These are phyloP conservation scores for Neurospora hispaniola DNA, from an alignment of 495 filamentous ascomycete genomes.

Conservation along the genomic window DNA sequence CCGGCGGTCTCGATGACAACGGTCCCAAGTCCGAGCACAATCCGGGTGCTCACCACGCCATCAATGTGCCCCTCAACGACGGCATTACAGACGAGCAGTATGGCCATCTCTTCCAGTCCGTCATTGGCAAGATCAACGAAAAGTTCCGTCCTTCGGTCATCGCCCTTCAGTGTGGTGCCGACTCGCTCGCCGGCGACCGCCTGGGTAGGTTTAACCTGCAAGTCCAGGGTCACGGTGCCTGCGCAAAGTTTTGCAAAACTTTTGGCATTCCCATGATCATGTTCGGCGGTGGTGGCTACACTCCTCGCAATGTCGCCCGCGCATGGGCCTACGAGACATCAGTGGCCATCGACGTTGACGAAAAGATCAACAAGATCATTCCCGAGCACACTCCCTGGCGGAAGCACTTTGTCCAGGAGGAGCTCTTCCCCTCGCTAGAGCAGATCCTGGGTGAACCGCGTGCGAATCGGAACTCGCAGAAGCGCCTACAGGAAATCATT, in stretches of 20 bases:
- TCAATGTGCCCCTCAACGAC: slow-evolving; percentile 93
- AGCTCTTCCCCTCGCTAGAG: slow-evolving; percentile 65
- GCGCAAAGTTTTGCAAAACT: slow-evolving; percentile 76
- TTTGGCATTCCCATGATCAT: slow-evolving; percentile 71
- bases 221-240: slow-evolving; percentile 83
- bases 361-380: slow-evolving; percentile 59
- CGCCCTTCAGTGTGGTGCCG: slow-evolving; percentile 92
- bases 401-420: slow-evolving; percentile 74
- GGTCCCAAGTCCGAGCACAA: slow-evolving; percentile 77
- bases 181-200: slow-evolving; percentile 86
- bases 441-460: slow-evolving; percentile 48
- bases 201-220: slow-evolving; percentile 95
- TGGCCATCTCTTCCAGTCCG: slow-evolving; percentile 66
- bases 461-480: slow-evolving; percentile 66
- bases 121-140: slow-evolving; percentile 64
- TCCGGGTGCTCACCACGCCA: slow-evolving; percentile 81
- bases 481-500: slow-evolving; percentile 65
- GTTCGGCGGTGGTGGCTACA: slow-evolving; percentile 93
- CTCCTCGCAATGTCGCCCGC: slow-evolving; percentile 91
- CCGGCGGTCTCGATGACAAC: slow-evolving; percentile 85
- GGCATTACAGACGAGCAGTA: slow-evolving; percentile 94
- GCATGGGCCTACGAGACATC: slow-evolving; percentile 95
- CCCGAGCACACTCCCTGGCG: slow-evolving; percentile 65
- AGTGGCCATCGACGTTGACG: slow-evolving; percentile 68
- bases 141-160: slow-evolving; percentile 77